Base-by-base conservation (phyloP, 164 flowering plant genomes). In the Macadamia tetraphylla region DNA sequence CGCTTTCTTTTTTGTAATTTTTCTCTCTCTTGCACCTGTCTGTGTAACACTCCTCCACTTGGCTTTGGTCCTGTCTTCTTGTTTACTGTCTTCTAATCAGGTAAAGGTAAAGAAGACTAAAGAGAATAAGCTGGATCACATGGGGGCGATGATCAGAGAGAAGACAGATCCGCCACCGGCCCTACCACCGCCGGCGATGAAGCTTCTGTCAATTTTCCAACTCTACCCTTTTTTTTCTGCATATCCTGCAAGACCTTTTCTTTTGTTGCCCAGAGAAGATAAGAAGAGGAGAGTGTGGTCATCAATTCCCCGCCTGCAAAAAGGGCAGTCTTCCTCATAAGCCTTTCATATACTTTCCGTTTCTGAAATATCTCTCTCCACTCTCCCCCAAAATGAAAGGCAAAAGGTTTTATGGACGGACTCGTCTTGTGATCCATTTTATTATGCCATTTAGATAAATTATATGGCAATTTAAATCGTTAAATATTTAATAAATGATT, bases 201-300 rank as follows among this genome's bases (percentile, higher is more conserved):
- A 10, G 23, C 18, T 46, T 71, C 40, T 59, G 15, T 42, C 29
- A 29, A 9, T 40, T 43, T 44, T 14, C 35, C n/a, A 31, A 4
- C 15, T 6, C 30, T n/a, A 51, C 32, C 60, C 48, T 31, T 9
- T 62, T 9, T 35, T 51, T 35, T 29, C 40, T 35, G 40, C 5
- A 35, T 35, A 35, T 35, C 40, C 40, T 35, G 40, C 40, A 35
- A 35, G 40, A 35, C 40, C 40, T 49, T 44, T 40, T 55, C 35
- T 30, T 64, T 13, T 49, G 31, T 29, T 35, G 40, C 40, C 40
- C 40, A 56, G 63, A 80, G 80, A 73, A 76, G 87, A 78, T 77
- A 78, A 81, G 79, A 76, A 67, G 72, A 65, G 69, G 52, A 78
- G 83, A 77, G 76, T 82, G 86, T 81, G 86, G 87, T 67, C 87